A percentile compares a stretch with the other conserved stretches of the same genome.
phyloP scores from a whole-genome alignment of 1,139 yeast genomes.

The Diutina rugosa region DNA sequence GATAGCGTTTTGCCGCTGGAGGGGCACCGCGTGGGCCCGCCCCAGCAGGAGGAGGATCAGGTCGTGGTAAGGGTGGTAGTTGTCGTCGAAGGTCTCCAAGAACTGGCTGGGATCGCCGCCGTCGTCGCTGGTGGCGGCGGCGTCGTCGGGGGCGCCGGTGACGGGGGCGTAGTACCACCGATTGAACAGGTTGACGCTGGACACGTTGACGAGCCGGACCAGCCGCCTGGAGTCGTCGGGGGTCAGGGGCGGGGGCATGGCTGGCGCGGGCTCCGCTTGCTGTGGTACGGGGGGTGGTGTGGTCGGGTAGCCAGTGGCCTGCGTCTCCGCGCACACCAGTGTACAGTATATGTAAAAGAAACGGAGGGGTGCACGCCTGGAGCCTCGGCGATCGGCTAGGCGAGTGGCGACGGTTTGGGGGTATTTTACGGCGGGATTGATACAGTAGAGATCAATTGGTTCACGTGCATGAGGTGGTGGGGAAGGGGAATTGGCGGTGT shows the following conservation, averaged over 20 bases:
- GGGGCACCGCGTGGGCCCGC: not conserved
- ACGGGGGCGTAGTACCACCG: not conserved
- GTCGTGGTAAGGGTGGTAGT: not conserved
- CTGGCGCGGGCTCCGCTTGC: not conserved
- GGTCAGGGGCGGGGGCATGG: not conserved
- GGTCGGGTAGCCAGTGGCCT: not conserved
- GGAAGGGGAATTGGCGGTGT: too few species aligned
- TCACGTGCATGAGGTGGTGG: too few species aligned
- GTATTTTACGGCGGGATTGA: too few species aligned
- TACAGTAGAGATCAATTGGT: too few species aligned
- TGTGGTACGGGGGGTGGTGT: not conserved
- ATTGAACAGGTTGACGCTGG: not conserved
- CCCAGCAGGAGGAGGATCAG: not conserved
- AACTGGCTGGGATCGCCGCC: not conserved
- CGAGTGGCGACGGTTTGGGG: not conserved
- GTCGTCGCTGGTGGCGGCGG: not conserved
- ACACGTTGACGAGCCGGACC: not conserved
- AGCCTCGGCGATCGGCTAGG: not conserved
- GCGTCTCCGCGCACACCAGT: not conserved
- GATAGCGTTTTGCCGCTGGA: slow-evolving; percentile 1
- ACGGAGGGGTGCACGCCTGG: not conserved
- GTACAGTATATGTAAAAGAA: not conserved
- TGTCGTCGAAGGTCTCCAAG: not conserved
- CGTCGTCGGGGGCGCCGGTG: not conserved
- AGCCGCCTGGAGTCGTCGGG: not conserved